Evolutionary conservation across 208 protist genomes (phyloP), one percentile per base, ranked within the genome.

Genomic region (Herpetomonas samuelpessoai): DNA sequence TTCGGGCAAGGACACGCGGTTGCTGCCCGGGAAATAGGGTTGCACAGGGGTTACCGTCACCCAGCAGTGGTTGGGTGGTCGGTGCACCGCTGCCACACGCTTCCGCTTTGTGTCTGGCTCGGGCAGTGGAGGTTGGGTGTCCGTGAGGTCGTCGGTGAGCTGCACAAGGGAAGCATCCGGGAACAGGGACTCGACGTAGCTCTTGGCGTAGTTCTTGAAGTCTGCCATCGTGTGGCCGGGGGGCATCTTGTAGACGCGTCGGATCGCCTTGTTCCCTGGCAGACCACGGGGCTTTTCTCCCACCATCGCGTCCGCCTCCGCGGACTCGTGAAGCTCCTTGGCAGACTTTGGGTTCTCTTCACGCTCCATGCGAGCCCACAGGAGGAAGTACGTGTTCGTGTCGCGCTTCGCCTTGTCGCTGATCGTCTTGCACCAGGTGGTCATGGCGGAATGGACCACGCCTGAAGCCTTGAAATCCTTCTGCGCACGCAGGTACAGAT

Each of bases 201-300:
- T 57, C 55, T 71, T 72, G 21, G 77, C 72, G 66, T 89, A 92
- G 22, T 74, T 73, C 38, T 63, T 68, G 58, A 96, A 92, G 22
- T 86, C 73, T 26, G 74, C 44, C 46, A 82, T 29, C 16, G 65
- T 76, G 0, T 76, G 83, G 0, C 49, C 41, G 2, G 73, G 55
- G 9, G 86, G 76, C 86, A 92, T 90, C 65, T 96, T 93, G 77
- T 91, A 93, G 27, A 96, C 69, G 25, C 83, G 76, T n/a, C 76
- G 77, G 2, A 95, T 84, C 3, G 88, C 46, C 62, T 66, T 74
- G 16, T 65, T 71, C 10, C 19, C 67, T 0, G 81, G 81, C 56
- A 92, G 63, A 7, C 80, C 82, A 10, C 65, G 62, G 44, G 72
- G 73, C 56, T 73, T 77, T 57, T 90, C 79, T 10, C 72, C 79